phyloP scores from a whole-genome alignment of 495 filamentous ascomycete species.

The Penicillium goetzii region DNA sequence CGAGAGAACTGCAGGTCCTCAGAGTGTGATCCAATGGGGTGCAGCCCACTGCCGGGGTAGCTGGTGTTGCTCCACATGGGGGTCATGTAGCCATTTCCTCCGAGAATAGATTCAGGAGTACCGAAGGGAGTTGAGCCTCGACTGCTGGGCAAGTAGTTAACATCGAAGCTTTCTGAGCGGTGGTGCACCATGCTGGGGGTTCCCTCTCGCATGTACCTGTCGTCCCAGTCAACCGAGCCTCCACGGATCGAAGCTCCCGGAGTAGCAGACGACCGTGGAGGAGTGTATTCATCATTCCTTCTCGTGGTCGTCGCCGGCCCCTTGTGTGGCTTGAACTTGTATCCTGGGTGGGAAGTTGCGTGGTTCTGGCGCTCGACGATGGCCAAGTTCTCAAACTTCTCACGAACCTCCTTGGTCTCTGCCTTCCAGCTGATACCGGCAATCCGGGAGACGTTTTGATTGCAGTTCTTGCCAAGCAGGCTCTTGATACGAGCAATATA shows the following conservation, averaged over 20 bases:
- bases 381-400: conserved; percentile 82
- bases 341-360: conserved; percentile 81
- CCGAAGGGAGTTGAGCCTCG: conserved; percentile 43
- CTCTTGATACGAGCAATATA: conserved; percentile 85
- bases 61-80: conserved; percentile 48
- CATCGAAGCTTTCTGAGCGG: conserved; percentile 34
- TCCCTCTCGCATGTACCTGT: conserved; percentile 13
- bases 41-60: conserved; percentile 54
- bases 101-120: conserved; percentile 30
- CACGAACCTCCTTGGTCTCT: conserved; percentile 70
- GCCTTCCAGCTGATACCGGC: conserved; percentile 85
- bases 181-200: conserved; percentile 15
- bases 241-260: conserved; percentile 14
- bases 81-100: conserved; percentile 34
- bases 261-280: conserved; percentile 17
- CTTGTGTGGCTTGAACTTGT: conserved; percentile 93
- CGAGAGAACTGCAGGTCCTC: conserved; percentile 36
- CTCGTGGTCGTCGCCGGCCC: conserved; percentile 47
- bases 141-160: conserved; percentile 35
- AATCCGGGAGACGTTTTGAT: conserved; percentile 86
- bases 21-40: conserved; percentile 29
- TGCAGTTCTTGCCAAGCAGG: conserved; percentile 86
- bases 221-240: conserved; percentile 40
- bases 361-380: conserved; percentile 86
- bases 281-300: conserved; percentile 33